These are phyloP conservation scores for Dendrocalamus latiflorus DNA, from an alignment of 202 grass and related monocot species.

Conservation along the genomic window DNA sequence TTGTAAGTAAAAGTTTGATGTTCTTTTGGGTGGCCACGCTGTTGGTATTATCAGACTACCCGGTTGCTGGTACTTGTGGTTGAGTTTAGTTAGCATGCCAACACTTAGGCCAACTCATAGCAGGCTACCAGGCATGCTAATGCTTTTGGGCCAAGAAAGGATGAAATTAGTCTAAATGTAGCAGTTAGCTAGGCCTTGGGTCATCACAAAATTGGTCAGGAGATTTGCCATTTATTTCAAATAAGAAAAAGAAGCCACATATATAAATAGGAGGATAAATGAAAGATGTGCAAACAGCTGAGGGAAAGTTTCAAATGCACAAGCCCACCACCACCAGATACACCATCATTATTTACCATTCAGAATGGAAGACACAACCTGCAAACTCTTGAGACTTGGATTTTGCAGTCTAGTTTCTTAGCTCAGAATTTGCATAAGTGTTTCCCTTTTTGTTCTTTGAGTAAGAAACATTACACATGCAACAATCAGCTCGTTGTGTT, in stretches of 20 bases:
- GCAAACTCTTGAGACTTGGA: background rate
- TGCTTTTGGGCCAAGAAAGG: no score
- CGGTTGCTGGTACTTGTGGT: background rate
- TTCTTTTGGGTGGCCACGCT: background rate
- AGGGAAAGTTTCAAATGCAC: no score
- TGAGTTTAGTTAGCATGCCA: background rate
- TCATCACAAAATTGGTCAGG: no score
- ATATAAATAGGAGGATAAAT: no score
- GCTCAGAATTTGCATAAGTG: background rate
- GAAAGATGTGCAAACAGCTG: no score
- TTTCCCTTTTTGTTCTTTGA: background rate
- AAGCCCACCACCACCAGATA: no score
- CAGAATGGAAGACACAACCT: background rate
- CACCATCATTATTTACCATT: background rate
- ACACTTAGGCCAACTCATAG: background rate
- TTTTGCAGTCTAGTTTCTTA: background rate
- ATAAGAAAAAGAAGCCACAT: no score
- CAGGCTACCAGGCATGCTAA: no score
- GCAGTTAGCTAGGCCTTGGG: no score
- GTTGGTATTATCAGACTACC: background rate
- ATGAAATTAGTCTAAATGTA: no score
- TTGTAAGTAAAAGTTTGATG: slow-evolving; percentile 39
- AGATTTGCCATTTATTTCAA: no score
- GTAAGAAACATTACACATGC: background rate
- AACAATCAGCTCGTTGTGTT: background rate